Conservation (phyloP, 2,329 filamentous ascomycete species). For the Triangularia setosa region DNA sequence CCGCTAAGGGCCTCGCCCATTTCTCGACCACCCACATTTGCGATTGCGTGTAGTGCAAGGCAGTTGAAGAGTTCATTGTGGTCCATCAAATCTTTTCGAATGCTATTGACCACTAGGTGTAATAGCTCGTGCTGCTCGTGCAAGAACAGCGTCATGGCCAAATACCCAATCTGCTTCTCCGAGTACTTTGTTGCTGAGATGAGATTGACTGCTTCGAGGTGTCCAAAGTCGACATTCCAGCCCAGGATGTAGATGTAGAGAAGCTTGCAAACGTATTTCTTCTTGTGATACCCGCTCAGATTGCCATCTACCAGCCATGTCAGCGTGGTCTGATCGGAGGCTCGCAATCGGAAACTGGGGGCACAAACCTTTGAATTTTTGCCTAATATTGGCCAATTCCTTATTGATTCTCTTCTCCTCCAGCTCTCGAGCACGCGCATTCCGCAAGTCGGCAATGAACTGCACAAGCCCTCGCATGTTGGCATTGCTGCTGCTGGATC, state of each 20-base stretch:
- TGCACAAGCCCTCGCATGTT: slow-evolving; percentile 86
- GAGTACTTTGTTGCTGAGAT: slow-evolving; percentile 97
- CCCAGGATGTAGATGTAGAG: slow-evolving; percentile 98
- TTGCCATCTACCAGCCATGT: slow-evolving; percentile 62
- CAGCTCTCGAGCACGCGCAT: slow-evolving; percentile 88
- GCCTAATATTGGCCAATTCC: slow-evolving; percentile 94
- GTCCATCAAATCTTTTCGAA: slow-evolving; percentile 90
- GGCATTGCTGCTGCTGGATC: slow-evolving; percentile 60
- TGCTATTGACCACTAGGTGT: slow-evolving; percentile 96
- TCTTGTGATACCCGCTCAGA: slow-evolving; percentile 95
- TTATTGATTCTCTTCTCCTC: slow-evolving; percentile 99
- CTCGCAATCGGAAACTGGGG: neutral
- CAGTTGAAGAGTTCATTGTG: slow-evolving; percentile 98
- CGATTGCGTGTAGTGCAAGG: slow-evolving; percentile 91
- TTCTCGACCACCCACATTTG: slow-evolving; percentile 92
- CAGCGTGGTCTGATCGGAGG: slow-evolving; percentile 22
- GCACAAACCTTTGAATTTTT: slow-evolving; percentile 82
- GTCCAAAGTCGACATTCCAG: slow-evolving; percentile 98
- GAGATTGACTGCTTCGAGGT: slow-evolving; percentile 95
- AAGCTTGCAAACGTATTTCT: slow-evolving; percentile 99
- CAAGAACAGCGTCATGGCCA: slow-evolving; percentile 94
- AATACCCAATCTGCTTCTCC: slow-evolving; percentile 98
- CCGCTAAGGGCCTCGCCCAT: slow-evolving; percentile 92
- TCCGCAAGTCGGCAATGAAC: slow-evolving; percentile 95
- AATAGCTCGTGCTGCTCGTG: slow-evolving; percentile 96